phyloP scores from a whole-genome alignment of 192 early-diverging fungal genomes.

The Coemansia sp. region DNA sequence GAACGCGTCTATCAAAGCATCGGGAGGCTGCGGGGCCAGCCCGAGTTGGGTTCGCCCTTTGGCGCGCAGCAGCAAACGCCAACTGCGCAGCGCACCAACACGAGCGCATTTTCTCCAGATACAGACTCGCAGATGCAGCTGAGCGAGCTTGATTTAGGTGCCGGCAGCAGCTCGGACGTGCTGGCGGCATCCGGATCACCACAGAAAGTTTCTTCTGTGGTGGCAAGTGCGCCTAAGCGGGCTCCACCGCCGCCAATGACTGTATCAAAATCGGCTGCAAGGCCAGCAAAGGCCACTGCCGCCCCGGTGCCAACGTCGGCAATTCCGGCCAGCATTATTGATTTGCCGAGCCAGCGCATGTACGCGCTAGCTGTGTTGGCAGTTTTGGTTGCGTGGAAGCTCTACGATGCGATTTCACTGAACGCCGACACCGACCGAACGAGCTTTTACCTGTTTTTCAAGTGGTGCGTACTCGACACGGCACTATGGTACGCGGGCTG shows the following conservation, averaged over 20 bases:
- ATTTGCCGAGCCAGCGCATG: conserved; percentile 43
- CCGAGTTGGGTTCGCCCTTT: not conserved
- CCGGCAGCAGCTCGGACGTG: conserved; percentile 2
- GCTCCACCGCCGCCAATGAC: conserved; percentile 1
- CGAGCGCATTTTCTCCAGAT: not conserved
- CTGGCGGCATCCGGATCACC: conserved; percentile 6
- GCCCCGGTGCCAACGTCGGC: conserved; percentile 15
- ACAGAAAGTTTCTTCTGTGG: not conserved
- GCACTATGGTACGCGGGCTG: conserved; percentile 27
- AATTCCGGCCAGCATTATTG: conserved; percentile 27
- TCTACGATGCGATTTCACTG: conserved; percentile 25
- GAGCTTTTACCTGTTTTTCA: conserved; percentile 31
- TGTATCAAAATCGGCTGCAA: not conserved
- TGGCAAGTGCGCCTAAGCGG: not conserved
- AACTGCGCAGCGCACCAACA: not conserved
- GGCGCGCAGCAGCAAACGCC: not conserved
- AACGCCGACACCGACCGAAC: conserved; percentile 9
- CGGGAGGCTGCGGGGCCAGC: not conserved
- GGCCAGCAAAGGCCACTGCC: not conserved
- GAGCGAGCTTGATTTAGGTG: conserved; percentile 1
- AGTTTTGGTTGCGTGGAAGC: conserved; percentile 35
- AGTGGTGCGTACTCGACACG: conserved; percentile 39
- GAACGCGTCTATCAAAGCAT: conserved; percentile 45
- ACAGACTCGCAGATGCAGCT: not conserved
- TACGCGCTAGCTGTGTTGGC: conserved; percentile 23